Evolutionary conservation across 1,284 basidiomycete genomes (phyloP), one percentile per base, ranked within the genome.

Genomic region (Rhizopogon hawkerae): DNA sequence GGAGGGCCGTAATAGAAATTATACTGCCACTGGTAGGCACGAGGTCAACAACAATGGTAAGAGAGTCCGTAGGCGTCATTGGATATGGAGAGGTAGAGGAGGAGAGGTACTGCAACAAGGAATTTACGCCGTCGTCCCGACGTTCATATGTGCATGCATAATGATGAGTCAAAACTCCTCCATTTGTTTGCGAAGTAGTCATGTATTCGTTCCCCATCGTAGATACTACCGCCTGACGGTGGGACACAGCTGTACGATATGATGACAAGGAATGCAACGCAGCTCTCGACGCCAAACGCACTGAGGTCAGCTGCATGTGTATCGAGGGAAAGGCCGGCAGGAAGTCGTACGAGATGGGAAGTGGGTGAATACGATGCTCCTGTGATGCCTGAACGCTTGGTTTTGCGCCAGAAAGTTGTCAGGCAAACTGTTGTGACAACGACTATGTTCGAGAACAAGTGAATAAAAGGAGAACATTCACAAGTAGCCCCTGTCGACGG

Each of bases 351-450:
- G 50, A 83, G 74, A 59, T 84, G 79, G 0, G 76, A 76, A 0
- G 81, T 75, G 0, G 83, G 83, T 6, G 85, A 83, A 58, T 83
- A 85, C 0, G 78, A 79, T 5, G 81, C 75, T 1, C 70, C 73
- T 35, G 80, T 74, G 1, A 86, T 78, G 14, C 81, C 83, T 16
- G 81, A 84, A 9, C 79, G 76, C 36, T 67, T 73, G 2, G 79
- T 82, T 54, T 77, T 79, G 29, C 81, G 71, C 84, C 83, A 86
- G 61, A 86, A 86, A 0, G 83, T 82, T 2, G 78, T 84, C 0
- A 83, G 83, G 24, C 83, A 81, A 46, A 75, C 76, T 78, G 49
- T 3, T 14, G 18, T 51, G 24, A 54, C 42, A 24, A 16, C 2
- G 4, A 7, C 35, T 8, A 5, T 37, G 37, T n/a, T 2, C 3